These are phyloP conservation scores for Pseudohyphozyma bogoriensis DNA, from an alignment of 768 basidiomycete species.

Conservation along the genomic window DNA sequence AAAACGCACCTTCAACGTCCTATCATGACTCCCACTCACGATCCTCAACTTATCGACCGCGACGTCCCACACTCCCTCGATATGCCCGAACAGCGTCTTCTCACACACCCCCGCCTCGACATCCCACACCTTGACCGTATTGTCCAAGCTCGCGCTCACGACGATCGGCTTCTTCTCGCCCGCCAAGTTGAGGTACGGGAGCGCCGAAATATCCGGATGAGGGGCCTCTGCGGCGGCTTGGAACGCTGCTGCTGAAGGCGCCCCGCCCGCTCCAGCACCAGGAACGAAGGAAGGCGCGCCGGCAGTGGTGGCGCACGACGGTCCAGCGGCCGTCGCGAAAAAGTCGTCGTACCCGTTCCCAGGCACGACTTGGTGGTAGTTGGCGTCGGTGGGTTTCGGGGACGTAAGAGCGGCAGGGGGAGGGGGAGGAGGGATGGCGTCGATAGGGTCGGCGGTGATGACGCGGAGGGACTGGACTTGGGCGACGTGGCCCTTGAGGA, in stretches of 20 bases:
- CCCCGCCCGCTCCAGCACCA: background rate
- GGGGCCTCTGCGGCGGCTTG: background rate
- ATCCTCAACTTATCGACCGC: slow-evolving; percentile 76
- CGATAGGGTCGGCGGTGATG: slow-evolving; percentile 44
- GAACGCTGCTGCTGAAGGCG: background rate
- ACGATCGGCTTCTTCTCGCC: slow-evolving; percentile 53
- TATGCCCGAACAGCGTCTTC: slow-evolving; percentile 82
- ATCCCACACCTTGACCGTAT: slow-evolving; percentile 94
- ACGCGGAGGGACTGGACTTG: slow-evolving; percentile 88
- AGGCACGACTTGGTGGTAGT: slow-evolving; percentile 9
- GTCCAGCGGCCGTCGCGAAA: slow-evolving; percentile 5
- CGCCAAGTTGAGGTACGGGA: slow-evolving; percentile 26
- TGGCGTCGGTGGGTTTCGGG: background rate
- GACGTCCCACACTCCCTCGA: slow-evolving; percentile 96
- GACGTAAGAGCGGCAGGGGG: background rate
- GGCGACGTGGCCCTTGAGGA: slow-evolving; percentile 80
- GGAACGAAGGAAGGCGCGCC: slow-evolving; percentile 9
- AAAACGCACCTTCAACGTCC: slow-evolving; percentile 78
- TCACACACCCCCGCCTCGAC: slow-evolving; percentile 68
- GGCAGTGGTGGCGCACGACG: background rate
- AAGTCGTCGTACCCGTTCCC: slow-evolving; percentile 21
- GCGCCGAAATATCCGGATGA: background rate
- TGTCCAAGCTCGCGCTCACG: slow-evolving; percentile 40
- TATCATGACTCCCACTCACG: slow-evolving; percentile 86
- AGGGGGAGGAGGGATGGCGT: background rate